Percentiles rank a stretch among this genome's conserved stretches.
phyloP scores from a whole-genome alignment of 805 yeast genomes.

The Sugiyamaella smithiae region DNA sequence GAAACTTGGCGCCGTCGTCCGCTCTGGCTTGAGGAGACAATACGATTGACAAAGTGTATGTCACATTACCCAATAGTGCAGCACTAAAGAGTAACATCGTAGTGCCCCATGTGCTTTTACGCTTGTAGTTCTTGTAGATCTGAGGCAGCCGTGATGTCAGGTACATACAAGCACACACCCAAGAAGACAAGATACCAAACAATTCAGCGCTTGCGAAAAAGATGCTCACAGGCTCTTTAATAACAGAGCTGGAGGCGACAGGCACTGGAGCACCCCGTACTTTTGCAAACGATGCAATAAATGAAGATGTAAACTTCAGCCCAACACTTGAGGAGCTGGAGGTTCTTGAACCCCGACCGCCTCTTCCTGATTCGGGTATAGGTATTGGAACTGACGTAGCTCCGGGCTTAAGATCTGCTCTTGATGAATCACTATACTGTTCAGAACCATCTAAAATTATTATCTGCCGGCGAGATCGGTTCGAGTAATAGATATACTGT shows the following conservation, averaged over 20 bases:
- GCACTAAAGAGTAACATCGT: slow-evolving; percentile 77
- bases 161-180: slow-evolving; percentile 76
- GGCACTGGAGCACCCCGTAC: slow-evolving; percentile 21
- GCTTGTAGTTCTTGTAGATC: slow-evolving; percentile 63
- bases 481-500: slow-evolving; percentile 70
- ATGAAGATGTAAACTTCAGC: slow-evolving; percentile 31
- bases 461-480: slow-evolving; percentile 31
- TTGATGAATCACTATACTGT: neutral
- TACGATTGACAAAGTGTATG: slow-evolving; percentile 73
- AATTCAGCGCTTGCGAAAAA: slow-evolving; percentile 1
- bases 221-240: slow-evolving; percentile 19
- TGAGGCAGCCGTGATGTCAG: slow-evolving; percentile 83
- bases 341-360: slow-evolving; percentile 3
- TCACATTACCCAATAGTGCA: slow-evolving; percentile 73
- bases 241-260: slow-evolving; percentile 18
- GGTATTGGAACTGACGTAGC: slow-evolving; percentile 5
- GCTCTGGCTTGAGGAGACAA: slow-evolving; percentile 53
- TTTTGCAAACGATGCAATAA: slow-evolving; percentile 33
- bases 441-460: slow-evolving; percentile 8
- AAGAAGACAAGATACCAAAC: slow-evolving; percentile 57
- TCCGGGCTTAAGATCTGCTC: neutral
- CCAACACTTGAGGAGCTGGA: slow-evolving; percentile 13
- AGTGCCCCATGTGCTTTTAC: slow-evolving; percentile 84
- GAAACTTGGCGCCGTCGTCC: slow-evolving; percentile 43
- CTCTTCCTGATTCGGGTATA: neutral